These are phyloP conservation scores for Exophiala spinifera DNA, from an alignment of 2,329 filamentous ascomycete species.

Conservation along the genomic window DNA sequence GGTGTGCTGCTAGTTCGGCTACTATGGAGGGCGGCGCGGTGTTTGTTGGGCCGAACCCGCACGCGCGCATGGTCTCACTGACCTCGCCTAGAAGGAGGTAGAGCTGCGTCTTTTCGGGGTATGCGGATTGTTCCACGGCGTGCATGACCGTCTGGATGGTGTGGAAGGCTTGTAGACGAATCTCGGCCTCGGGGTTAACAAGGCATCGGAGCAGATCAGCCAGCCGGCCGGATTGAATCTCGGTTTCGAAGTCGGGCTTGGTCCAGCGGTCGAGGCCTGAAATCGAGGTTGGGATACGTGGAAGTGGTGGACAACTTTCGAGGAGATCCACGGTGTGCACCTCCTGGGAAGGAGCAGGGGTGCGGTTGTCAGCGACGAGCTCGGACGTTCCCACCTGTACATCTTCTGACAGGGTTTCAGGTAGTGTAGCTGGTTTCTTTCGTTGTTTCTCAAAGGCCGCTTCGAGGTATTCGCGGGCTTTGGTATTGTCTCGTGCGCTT, in stretches of 20 bases:
- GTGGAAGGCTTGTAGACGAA: slow-evolving; percentile 73
- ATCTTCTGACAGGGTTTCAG: neutral
- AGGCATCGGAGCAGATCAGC: slow-evolving; percentile 70
- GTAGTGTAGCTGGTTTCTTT: slow-evolving; percentile 13
- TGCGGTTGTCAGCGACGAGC: no score
- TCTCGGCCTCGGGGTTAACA: slow-evolving; percentile 68
- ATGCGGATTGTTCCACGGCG: slow-evolving; percentile 58
- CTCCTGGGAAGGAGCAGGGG: neutral
- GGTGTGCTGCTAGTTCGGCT: slow-evolving; percentile 69
- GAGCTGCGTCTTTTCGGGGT: slow-evolving; percentile 59
- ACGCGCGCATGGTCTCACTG: slow-evolving; percentile 58
- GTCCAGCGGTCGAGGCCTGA: slow-evolving; percentile 44
- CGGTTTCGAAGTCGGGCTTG: slow-evolving; percentile 68
- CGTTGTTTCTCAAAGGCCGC: slow-evolving; percentile 38
- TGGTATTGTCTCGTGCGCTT: slow-evolving; percentile 39
- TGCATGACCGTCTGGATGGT: slow-evolving; percentile 54
- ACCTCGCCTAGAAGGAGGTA: slow-evolving; percentile 79
- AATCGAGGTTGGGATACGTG: slow-evolving; percentile 44
- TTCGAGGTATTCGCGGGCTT: slow-evolving; percentile 34
- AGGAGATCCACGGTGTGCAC: slow-evolving; percentile 44
- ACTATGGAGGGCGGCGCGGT: slow-evolving; percentile 68
- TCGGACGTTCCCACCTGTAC: neutral
- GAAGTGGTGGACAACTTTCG: slow-evolving; percentile 51
- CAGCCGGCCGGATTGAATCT: slow-evolving; percentile 70
- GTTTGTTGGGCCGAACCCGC: slow-evolving; percentile 46